These are phyloP conservation scores for Digitaria exilis DNA, from an alignment of 202 grass and related monocot genomes.

Conservation along the genomic window DNA sequence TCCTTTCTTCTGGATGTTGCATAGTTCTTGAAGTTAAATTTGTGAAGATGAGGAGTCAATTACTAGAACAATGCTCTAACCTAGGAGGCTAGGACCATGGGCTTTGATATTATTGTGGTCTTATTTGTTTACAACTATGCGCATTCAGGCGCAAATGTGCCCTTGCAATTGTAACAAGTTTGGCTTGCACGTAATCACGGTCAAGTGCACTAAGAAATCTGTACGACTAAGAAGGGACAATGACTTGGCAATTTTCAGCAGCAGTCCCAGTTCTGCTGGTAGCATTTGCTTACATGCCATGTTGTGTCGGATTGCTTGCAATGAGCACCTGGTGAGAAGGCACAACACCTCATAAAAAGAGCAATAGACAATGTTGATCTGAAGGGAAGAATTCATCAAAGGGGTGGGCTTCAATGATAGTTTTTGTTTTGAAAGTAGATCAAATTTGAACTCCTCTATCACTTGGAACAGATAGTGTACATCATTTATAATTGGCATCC, in stretches of 20 bases:
- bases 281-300: background rate
- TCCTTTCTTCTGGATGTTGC: background rate
- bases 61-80: background rate
- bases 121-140: background rate
- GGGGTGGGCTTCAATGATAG: background rate
- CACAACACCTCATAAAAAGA: background rate
- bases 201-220: constrained; percentile 9
- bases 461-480: background rate
- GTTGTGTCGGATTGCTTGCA: background rate
- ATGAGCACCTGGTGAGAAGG: background rate
- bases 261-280: background rate
- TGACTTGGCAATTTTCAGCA: background rate
- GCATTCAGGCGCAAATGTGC: background rate
- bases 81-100: no score
- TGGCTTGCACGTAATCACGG: background rate
- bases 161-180: background rate
- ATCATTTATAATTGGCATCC: background rate
- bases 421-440: background rate
- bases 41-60: background rate
- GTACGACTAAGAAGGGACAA: background rate
- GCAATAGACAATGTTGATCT: background rate
- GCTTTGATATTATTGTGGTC: background rate
- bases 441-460: background rate
- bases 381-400: background rate
- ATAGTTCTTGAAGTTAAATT: background rate